Conservation (phyloP, 2,329 filamentous ascomycete species). For the Aspergillus calidoustus region DNA sequence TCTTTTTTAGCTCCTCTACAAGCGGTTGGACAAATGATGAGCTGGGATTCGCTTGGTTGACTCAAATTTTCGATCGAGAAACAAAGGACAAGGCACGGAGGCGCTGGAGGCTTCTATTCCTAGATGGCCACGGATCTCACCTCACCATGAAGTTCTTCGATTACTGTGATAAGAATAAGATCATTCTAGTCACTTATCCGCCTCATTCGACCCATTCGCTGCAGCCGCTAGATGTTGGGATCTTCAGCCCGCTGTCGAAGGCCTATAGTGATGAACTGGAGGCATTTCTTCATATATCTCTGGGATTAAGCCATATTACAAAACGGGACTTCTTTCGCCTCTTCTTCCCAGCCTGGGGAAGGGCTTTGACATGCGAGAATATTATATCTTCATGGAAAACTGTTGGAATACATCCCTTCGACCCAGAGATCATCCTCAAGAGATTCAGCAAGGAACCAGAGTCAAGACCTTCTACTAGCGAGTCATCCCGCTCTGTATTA, state of each 20-base stretch:
- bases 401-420: not conserved
- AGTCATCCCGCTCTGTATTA: not conserved
- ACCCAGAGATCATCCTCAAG: not conserved
- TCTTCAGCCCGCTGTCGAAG: conserved; percentile 4
- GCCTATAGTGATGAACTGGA: not conserved
- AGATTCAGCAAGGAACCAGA: not conserved
- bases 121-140: conserved; percentile 17
- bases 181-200: conserved; percentile 6
- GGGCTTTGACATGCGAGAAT: not conserved
- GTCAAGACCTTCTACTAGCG: not conserved
- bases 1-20: not conserved
- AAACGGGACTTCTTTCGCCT: conserved; percentile 9
- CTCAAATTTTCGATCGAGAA: conserved; percentile 3
- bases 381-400: not conserved
- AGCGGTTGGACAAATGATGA: conserved; percentile 1
- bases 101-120: conserved; percentile 2
- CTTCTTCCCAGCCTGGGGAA: not conserved
- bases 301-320: conserved; percentile 3
- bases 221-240: conserved; percentile 14
- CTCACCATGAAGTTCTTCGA: conserved; percentile 6
- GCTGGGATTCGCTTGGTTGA: conserved; percentile 5
- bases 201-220: conserved; percentile 14
- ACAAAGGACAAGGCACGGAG: conserved; percentile 8
- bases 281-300: not conserved
- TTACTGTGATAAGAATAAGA: conserved; percentile 13